A percentile compares a stretch with the other conserved stretches of the same genome.
These are phyloP conservation scores for Aspergillus awamori DNA, from an alignment of 2,329 filamentous ascomycete genomes.

Conservation along the genomic window DNA sequence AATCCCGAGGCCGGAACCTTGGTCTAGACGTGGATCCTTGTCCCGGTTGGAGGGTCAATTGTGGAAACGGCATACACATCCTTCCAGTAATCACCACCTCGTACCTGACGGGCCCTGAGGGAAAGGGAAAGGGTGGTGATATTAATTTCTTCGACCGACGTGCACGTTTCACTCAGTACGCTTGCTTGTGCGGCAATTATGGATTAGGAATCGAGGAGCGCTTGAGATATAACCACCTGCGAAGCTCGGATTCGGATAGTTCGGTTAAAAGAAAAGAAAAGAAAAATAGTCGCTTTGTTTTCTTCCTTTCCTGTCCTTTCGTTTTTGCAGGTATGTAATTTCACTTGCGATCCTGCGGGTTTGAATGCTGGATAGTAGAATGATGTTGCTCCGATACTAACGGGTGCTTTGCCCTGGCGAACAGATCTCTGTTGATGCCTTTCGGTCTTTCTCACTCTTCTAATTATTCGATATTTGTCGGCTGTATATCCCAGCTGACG, in stretches of 20 bases:
- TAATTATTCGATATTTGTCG: constrained; percentile 17
- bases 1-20: constrained; percentile 18
- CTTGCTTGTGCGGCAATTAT: constrained; percentile 10
- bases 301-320: neutral
- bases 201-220: constrained; percentile 7
- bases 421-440: constrained; percentile 15
- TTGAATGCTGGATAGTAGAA: neutral
- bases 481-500: constrained; percentile 24
- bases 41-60: constrained; percentile 8
- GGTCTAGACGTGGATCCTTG: constrained; percentile 22
- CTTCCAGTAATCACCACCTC: neutral
- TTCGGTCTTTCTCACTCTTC: constrained; percentile 8
- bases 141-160: neutral
- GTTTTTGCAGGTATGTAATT: constrained; percentile 14
- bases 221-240: neutral
- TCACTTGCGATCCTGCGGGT: neutral
- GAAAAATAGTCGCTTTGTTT: neutral
- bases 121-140: neutral
- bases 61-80: neutral
- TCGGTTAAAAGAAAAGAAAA: neutral
- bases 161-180: neutral
- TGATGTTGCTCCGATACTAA: neutral
- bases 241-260: neutral
- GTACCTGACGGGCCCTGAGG: neutral
- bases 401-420: neutral